Conservation (phyloP, 352 stramenopile genomes). For the Pythium oligandrum region DNA sequence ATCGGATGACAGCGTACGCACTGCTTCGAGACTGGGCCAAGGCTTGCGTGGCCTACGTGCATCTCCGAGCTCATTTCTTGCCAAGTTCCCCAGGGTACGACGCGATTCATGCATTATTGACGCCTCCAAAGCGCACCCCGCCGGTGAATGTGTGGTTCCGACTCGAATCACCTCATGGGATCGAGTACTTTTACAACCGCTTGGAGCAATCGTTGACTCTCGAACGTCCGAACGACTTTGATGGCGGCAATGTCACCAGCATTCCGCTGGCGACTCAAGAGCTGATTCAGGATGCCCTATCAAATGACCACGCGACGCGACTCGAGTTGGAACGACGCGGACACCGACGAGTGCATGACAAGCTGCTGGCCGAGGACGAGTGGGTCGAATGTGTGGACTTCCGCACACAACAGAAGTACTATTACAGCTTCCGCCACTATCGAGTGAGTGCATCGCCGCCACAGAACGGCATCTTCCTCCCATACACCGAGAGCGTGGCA, state of each 20-base stretch:
- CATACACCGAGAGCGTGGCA: constrained; percentile 40
- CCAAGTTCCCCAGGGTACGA: constrained; percentile 31
- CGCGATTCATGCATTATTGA: constrained; percentile 38
- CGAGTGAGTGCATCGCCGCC: constrained; percentile 32
- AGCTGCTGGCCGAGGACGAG: constrained; percentile 53
- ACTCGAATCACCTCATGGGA: constrained; percentile 32
- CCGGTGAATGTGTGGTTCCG: constrained; percentile 65
- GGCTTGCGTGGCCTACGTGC: constrained; percentile 43
- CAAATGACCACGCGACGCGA: constrained; percentile 29
- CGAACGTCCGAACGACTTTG: constrained; percentile 44
- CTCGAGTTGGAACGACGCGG: constrained; percentile 51
- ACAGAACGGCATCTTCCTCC: constrained; percentile 41
- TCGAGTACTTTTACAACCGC: constrained; percentile 67
- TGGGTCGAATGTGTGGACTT: constrained; percentile 62
- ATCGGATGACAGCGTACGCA: constrained; percentile 47
- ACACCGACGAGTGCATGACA: constrained; percentile 29
- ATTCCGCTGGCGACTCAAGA: constrained; percentile 43
- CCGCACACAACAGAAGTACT: constrained; percentile 38
- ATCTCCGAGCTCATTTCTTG: constrained; percentile 52
- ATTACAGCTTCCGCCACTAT: constrained; percentile 64
- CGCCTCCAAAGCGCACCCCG: constrained; percentile 39
- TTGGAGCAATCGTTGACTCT: constrained; percentile 38
- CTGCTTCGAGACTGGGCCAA: constrained; percentile 44
- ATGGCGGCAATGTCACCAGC: constrained; percentile 36
- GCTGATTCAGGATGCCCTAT: constrained; percentile 40